These are phyloP conservation scores for Triticum dicoccoides DNA, from an alignment of 176 grass and related monocot genomes.

Conservation along the genomic window DNA sequence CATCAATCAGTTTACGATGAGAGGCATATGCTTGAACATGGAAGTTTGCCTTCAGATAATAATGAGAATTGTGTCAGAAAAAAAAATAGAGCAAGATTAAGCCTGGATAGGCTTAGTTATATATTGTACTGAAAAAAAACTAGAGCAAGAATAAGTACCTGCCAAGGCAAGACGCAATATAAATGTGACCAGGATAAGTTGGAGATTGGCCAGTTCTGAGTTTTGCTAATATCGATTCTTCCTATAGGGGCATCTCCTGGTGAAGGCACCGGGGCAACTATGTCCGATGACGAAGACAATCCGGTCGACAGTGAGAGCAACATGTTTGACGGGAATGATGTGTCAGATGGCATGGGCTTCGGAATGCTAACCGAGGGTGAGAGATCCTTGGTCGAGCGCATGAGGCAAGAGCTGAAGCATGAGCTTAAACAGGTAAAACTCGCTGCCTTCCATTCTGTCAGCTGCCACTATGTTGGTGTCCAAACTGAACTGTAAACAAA, in stretches of 20 bases:
- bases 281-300: slow-evolving; percentile 98
- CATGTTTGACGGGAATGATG: slow-evolving; percentile 72
- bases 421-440: slow-evolving; percentile 81
- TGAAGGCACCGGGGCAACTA: slow-evolving; percentile 93
- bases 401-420: slow-evolving; percentile 84
- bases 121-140: neutral
- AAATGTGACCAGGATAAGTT: neutral
- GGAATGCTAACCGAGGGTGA: slow-evolving; percentile 93
- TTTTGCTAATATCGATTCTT: neutral
- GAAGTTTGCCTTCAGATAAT: neutral
- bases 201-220: neutral
- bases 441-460: neutral
- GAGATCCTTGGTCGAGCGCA: slow-evolving; percentile 91
- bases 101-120: neutral
- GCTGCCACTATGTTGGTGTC: neutral
- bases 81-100: neutral
- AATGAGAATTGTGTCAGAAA: neutral
- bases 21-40: neutral
- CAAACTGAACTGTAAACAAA: slow-evolving; percentile 2
- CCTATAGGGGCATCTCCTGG: slow-evolving; percentile 81
- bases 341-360: slow-evolving; percentile 82
- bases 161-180: neutral
- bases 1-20: neutral
- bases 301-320: slow-evolving; percentile 82
- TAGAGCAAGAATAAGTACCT: no score